Evolutionary conservation across 495 filamentous ascomycete genomes (phyloP).

Genomic region (Thermothielavioides terrestris): DNA sequence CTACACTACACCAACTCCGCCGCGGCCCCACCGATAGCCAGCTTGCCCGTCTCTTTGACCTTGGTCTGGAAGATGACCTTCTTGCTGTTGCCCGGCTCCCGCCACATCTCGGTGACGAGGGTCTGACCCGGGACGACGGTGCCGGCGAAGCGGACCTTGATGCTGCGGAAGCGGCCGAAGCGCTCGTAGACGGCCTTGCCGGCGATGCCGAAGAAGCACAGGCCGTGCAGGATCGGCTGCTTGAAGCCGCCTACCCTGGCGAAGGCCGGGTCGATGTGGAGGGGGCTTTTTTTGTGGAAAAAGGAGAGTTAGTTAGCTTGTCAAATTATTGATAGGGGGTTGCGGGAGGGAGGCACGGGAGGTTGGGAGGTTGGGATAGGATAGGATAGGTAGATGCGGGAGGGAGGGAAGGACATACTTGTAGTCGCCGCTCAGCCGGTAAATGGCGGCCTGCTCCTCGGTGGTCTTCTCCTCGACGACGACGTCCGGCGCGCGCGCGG

Average conservation of each 20-base stretch:
- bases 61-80: slow-evolving; percentile 85
- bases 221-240: slow-evolving; percentile 85
- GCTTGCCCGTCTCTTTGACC: slow-evolving; percentile 94
- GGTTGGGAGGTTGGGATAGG: too few relatives aligned
- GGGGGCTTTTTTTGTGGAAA: slow-evolving; percentile 62
- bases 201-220: slow-evolving; percentile 90
- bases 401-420: slow-evolving; percentile 27
- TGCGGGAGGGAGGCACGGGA: too few relatives aligned
- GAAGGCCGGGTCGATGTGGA: slow-evolving; percentile 93
- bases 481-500: slow-evolving; percentile 66
- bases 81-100: slow-evolving; percentile 69
- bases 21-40: slow-evolving; percentile 79
- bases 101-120: slow-evolving; percentile 96
- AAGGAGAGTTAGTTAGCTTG: too few relatives aligned
- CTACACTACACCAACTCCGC: slow-evolving; percentile 55
- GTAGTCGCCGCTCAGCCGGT: slow-evolving; percentile 85
- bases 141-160: slow-evolving; percentile 95
- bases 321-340: too few relatives aligned
- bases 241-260: slow-evolving; percentile 95
- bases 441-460: slow-evolving; percentile 91
- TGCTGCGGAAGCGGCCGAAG: slow-evolving; percentile 80
- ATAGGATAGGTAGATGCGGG: background rate
- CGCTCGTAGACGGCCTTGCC: slow-evolving; percentile 82
- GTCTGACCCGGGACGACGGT: slow-evolving; percentile 91
- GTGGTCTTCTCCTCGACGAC: slow-evolving; percentile 84